These are phyloP conservation scores for Lipomyces spencermartinsiae DNA, from an alignment of 805 yeast genomes.

Conservation along the genomic window DNA sequence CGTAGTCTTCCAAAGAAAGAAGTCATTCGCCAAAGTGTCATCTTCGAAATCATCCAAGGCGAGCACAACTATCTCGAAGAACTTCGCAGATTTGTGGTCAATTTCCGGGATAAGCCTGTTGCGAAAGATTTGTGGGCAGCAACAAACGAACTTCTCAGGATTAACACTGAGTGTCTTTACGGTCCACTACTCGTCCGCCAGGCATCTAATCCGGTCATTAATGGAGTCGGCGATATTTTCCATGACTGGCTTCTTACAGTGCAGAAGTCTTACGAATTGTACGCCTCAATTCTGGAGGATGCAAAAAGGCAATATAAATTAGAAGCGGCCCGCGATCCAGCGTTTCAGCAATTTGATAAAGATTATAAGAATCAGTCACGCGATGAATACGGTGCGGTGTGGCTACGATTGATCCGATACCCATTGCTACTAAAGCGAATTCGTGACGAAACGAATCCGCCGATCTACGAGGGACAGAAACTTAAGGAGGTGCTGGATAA, in stretches of 20 bases:
- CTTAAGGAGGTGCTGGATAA: constrained; percentile 61
- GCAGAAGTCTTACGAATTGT: constrained; percentile 58
- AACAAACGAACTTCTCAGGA: constrained; percentile 59
- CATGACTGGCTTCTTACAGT: constrained; percentile 69
- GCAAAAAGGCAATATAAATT: constrained; percentile 54
- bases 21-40: constrained; percentile 71
- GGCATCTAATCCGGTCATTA: constrained; percentile 67
- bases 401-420: constrained; percentile 61
- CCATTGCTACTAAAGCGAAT: constrained; percentile 70
- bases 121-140: constrained; percentile 63
- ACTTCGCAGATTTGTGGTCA: constrained; percentile 67
- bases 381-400: constrained; percentile 11
- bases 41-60: constrained; percentile 73
- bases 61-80: constrained; percentile 75
- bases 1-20: constrained; percentile 45
- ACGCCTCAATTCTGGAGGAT: constrained; percentile 55
- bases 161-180: constrained; percentile 61
- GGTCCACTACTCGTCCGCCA: constrained; percentile 65
- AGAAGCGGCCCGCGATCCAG: constrained; percentile 49
- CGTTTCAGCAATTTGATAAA: constrained; percentile 62
- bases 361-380: constrained; percentile 16
- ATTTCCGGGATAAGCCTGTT: constrained; percentile 57
- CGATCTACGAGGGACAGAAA: constrained; percentile 59
- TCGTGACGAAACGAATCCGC: constrained; percentile 54
- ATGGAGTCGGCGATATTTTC: constrained; percentile 67